Base-by-base conservation (phyloP, 208 protist species). In the Spongospora subterranea region DNA sequence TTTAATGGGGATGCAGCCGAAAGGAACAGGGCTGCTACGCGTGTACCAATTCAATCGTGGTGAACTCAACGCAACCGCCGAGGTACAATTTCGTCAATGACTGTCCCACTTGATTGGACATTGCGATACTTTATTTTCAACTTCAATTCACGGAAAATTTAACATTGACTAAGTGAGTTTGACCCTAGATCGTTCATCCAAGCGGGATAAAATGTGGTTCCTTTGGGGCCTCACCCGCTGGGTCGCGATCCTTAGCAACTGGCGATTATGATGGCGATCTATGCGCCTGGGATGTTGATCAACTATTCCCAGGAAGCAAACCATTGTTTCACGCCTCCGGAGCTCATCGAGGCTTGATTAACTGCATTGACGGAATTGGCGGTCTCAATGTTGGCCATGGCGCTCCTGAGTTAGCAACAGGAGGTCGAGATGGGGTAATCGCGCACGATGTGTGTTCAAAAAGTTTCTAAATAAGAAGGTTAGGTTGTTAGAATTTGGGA, bases 371-470 rank as follows among this genome's bases (percentile, higher is more conserved):
- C 66, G 93, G 93, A 38, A 65, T 88, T 41, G 93, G 92, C 0
- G 91, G 91, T 17, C 64, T 90, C 38, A 45, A 38, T 0, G 13
- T 6, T 24, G 93, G 92, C 32, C 46, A 46, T 38, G 93, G 93
- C 17, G 92, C 93, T 41, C 93, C 90, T 24, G 93, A 94, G 53
- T 54, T 94, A 13, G 93, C 89, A 24, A 94, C 93, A 1, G 92
- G 93, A 35, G 92, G 92, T 0, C 13, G 90, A n/a, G 93, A 94
- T 43, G 93, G 93, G 0, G 0, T 82, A 65, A 17, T 17, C 17
- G 20, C 17, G 20, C 54, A 32, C 54, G 54, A 29, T 17, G 54
- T 17, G 20, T 17, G 54, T 29, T 32, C 54, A 65, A 65, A 65
- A 17, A 65, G 54, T 17, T 17, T 17, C 29, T 17, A 32, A 29